phyloP scores from a whole-genome alignment of 176 grass and related monocot genomes.

The Eragrostis nindensis region DNA sequence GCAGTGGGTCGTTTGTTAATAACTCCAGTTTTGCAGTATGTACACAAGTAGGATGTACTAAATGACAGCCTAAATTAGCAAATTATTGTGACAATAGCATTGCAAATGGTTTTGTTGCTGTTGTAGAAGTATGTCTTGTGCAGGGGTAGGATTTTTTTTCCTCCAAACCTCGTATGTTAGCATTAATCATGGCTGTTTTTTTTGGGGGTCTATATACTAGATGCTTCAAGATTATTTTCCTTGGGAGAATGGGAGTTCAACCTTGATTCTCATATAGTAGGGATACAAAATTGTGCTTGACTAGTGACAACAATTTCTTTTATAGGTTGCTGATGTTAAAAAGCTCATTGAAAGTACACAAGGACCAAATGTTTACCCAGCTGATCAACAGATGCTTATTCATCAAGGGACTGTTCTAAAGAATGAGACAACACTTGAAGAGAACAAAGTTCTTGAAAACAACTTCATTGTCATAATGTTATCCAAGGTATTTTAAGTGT shows the following conservation, averaged over 20 bases:
- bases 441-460: conserved; percentile 82
- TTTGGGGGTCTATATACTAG: not conserved
- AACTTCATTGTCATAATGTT: conserved; percentile 91
- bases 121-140: not conserved
- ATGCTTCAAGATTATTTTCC: not conserved
- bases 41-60: not conserved
- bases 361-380: conserved; percentile 68
- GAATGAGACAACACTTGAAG: conserved; percentile 70
- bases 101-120: not conserved
- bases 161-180: not conserved
- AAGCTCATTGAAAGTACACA: conserved; percentile 66
- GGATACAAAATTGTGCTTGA: not conserved
- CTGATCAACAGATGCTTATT: conserved; percentile 85
- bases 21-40: not conserved
- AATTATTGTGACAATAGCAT: not conserved
- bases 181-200: not conserved
- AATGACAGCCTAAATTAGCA: not conserved
- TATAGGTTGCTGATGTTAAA: conserved; percentile 78
- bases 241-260: not conserved
- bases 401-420: conserved; percentile 78
- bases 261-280: not conserved
- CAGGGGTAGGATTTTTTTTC: not conserved
- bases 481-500: conserved; percentile 56
- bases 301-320: not conserved
- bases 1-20: not conserved